Base-by-base conservation (phyloP, 164 flowering plant genomes). In the Tinospora cordifolia region DNA sequence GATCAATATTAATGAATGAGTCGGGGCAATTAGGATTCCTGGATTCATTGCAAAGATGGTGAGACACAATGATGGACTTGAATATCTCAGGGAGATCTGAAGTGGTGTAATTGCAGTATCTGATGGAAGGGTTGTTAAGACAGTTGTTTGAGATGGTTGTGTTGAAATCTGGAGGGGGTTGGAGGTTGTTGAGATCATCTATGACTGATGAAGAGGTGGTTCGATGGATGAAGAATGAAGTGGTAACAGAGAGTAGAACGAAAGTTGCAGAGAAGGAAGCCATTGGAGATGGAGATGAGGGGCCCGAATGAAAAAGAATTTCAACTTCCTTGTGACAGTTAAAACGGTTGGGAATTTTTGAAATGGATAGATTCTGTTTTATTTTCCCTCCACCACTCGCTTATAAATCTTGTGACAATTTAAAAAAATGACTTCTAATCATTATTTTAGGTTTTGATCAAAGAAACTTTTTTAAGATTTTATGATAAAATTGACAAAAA, bases 1-100 rank as follows among this genome's bases (percentile, higher is more conserved):
- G 86, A 69, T 85, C 84, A 25, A 87, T 83, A 27, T 79, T 83
- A 21, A 79, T 67, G 69, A 86, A 86, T 1, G 82, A 69, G n/a
- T 80, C 81, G 9, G 74, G 79, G 65, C 92, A 88, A 26, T 85
- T 79, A 2, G 78, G 76, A 75, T 87, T 87, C 12, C 70, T 78
- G 8, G 92, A 87, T 36, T 78, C 82, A 54, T 81, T 81, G 69
- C 89, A 88, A 57, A 88, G 85, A 75, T 86, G 85, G 70, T 70
- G 68, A 2, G 89, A 86, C 10, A 88, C 88, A 46, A 86, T 79
- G 46, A 84, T 80, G 77, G 77, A 86, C 63, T 80, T 82, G 83
- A 84, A 88, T 30, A 88, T 81, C 51, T 86, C 85, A 3, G 67
- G 65, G 46, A 84, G 79, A 69, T 84, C 85, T 24, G 69, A 47